These are phyloP conservation scores for Monosporascus sp. DNA, from an alignment of 2,329 filamentous ascomycete genomes.

Conservation along the genomic window DNA sequence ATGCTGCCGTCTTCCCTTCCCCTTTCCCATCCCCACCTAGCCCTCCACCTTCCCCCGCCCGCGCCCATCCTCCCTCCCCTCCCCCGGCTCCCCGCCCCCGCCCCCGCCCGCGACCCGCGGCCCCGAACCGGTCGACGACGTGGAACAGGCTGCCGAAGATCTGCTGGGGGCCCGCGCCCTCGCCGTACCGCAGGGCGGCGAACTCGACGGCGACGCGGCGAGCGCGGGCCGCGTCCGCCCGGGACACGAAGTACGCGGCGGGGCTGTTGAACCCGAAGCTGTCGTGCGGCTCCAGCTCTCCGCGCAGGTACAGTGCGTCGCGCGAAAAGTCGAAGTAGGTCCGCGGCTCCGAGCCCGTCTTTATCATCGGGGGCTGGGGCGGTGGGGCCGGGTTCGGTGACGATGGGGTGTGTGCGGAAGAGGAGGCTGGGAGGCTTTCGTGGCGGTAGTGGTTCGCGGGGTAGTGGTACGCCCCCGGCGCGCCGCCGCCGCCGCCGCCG, in stretches of 20 bases:
- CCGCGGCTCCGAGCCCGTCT: constrained; percentile 28
- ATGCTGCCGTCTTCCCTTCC: background rate
- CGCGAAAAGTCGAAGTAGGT: constrained; percentile 44
- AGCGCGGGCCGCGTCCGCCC: constrained; percentile 39
- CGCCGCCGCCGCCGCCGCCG: background rate
- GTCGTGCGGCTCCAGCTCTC: constrained; percentile 44
- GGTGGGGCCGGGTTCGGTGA: background rate
- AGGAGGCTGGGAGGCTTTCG: background rate
- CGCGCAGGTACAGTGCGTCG: constrained; percentile 43
- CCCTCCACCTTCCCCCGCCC: background rate
- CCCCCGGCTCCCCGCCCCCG: background rate
- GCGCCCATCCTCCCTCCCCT: background rate
- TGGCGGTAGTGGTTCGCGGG: constrained; percentile 1
- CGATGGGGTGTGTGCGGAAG: background rate
- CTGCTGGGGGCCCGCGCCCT: constrained; percentile 34
- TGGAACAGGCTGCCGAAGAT: constrained; percentile 45
- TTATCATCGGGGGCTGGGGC: constrained; percentile 15
- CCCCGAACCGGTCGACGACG: constrained; percentile 39
- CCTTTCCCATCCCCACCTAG: background rate
- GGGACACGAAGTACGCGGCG: constrained; percentile 42
- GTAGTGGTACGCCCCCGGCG: background rate
- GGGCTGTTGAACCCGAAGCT: constrained; percentile 41
- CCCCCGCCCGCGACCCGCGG: background rate
- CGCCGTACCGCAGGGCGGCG: constrained; percentile 37
- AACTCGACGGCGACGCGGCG: constrained; percentile 39